phyloP scores from a whole-genome alignment of 345 rosid species.

The Erysimum cheiranthoides region DNA sequence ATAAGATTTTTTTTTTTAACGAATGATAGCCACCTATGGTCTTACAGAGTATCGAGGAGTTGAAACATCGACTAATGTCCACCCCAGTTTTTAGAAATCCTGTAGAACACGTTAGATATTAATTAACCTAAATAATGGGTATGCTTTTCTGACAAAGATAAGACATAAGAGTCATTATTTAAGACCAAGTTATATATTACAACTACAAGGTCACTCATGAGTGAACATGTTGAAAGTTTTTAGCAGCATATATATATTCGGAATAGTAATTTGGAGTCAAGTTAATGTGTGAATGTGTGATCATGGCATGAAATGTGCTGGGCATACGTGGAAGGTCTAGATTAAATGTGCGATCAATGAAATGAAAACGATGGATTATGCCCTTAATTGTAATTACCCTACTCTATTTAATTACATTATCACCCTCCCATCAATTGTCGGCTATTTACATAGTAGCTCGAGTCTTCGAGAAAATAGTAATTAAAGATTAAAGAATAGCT shows the following conservation, averaged over 20 bases:
- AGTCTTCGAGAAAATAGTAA: background rate
- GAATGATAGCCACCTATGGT: background rate
- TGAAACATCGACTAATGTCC: constrained; percentile 10
- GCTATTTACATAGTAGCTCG: constrained; percentile 9
- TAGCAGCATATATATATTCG: constrained; percentile 4
- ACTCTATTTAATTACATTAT: constrained; percentile 17
- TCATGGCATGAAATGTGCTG: constrained; percentile 25
- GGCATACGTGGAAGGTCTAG: constrained; percentile 28
- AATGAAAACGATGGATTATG: constrained; percentile 35
- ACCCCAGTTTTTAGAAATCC: background rate
- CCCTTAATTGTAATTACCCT: constrained; percentile 30
- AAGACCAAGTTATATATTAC: constrained; percentile 15
- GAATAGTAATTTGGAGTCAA: constrained; percentile 6
- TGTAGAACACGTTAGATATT: background rate
- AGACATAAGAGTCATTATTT: background rate
- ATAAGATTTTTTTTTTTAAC: background rate
- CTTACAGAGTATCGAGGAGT: background rate
- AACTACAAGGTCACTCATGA: background rate
- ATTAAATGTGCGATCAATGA: constrained; percentile 24
- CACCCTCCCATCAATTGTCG: constrained; percentile 34
- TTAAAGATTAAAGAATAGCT: background rate
- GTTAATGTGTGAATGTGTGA: constrained; percentile 8
- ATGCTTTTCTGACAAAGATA: constrained; percentile 3
- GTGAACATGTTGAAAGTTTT: constrained; percentile 13
- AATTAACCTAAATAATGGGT: constrained; percentile 4